Evolutionary conservation across 2,329 filamentous ascomycete species (phyloP), one percentile per base, ranked within the genome.

Genomic region (Pseudopithomyces maydicus): DNA sequence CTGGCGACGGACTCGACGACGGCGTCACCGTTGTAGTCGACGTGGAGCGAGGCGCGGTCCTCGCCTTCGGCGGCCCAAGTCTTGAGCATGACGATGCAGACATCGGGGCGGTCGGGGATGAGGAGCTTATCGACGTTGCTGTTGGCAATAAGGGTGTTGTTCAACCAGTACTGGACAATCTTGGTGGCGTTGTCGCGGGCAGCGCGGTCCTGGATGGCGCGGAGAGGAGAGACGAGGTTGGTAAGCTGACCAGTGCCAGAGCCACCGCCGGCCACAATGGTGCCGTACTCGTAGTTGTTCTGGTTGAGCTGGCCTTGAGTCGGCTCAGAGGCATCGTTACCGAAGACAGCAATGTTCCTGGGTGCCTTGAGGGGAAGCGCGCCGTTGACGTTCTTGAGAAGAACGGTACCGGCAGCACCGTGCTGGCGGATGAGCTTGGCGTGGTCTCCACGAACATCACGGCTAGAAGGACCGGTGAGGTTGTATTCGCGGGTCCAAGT

Each of bases 71-170:
- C 70, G 0, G 80, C 79, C 69, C 74, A 82, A 14, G 69, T 83
- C 82, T 87, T 88, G 55, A 87, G 75, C 72, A 87, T 84, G 29
- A 87, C 84, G n/a, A 87, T 75, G 70, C 63, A 80, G 10, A 85
- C 82, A 8, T 80, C 77, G 7, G 79, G 75, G 1, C 78, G 54
- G 44, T 59, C 64, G 44, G 61, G 61, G 39, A 72, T 47, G 11
- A 51, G 48, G 1, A 51, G 48, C 8, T 23, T 42, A 23, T 51
- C 48, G 48, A 51, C 33, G 19, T 74, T 69, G 12, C 63, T 70
- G 22, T 62, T 61, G 17, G 71, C 73, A 42, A 74, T 76, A 54
- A 74, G 63, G 5, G 71, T 77, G 65, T 81, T 80, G 65, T 81
- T 77, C 12, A 79, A 69, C 56, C 77, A 73, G 57, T 77, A 78